Evolutionary conservation across 1,284 basidiomycete species (phyloP).

Genomic region (Abortiporus biennis): DNA sequence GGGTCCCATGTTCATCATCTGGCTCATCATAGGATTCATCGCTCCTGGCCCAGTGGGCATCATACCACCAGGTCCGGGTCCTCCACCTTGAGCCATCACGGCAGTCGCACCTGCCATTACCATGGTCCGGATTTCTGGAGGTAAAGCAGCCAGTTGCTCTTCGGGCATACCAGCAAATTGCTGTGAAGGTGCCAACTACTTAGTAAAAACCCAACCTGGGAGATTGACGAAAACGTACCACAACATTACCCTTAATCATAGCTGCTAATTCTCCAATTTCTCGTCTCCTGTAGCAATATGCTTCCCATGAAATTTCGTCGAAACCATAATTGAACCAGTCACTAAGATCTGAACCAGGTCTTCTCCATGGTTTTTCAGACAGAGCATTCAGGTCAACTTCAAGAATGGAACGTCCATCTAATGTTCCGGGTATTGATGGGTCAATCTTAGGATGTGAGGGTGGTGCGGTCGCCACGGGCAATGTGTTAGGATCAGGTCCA

Average conservation of each 20-base stretch:
- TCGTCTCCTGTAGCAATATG: conserved; percentile 82
- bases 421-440: conserved; percentile 54
- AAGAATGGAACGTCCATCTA: conserved; percentile 80
- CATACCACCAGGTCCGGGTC: conserved; percentile 50
- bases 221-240: conserved; percentile 43
- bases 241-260: conserved; percentile 70
- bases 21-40: conserved; percentile 41
- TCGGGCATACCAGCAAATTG: conserved; percentile 78
- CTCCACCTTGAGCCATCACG: conserved; percentile 56
- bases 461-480: conserved; percentile 62
- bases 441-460: conserved; percentile 76
- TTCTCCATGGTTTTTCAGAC: conserved; percentile 88
- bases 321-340: conserved; percentile 99
- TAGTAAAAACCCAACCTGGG: not conserved
- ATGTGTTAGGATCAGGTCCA: conserved; percentile 53
- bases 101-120: conserved; percentile 72
- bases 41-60: conserved; percentile 37
- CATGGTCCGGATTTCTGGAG: conserved; percentile 76
- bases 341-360: conserved; percentile 88
- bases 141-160: conserved; percentile 68
- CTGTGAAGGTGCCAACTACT: conserved; percentile 28
- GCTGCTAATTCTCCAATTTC: conserved; percentile 77
- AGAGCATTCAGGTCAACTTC: conserved; percentile 84
- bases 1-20: conserved; percentile 31
- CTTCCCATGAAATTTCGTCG: conserved; percentile 93